Conservation (phyloP, 768 basidiomycete genomes). For the Serendipita sp. region DNA sequence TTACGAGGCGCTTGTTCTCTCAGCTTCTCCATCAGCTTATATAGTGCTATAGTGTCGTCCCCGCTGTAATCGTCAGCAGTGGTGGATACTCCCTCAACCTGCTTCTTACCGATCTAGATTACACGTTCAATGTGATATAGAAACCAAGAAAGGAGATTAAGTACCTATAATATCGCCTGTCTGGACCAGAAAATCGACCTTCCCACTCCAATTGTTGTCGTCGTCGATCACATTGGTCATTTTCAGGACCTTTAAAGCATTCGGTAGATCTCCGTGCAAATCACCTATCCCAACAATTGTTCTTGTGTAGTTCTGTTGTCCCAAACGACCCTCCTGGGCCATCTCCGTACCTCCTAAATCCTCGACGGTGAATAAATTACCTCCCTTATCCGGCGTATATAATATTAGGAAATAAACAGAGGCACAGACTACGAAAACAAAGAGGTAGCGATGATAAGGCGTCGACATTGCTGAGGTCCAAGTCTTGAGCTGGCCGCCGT, state of each 20-base stretch:
- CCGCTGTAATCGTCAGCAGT: conserved; percentile 36
- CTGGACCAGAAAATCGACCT: conserved; percentile 78
- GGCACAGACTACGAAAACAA: neutral
- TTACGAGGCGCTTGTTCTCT: conserved; percentile 50
- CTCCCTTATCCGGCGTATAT: neutral
- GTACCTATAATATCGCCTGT: conserved; percentile 87
- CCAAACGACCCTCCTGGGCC: neutral
- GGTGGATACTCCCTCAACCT: neutral
- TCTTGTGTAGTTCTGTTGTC: neutral
- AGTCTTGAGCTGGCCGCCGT: neutral
- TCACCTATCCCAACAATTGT: conserved; percentile 79
- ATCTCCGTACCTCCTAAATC: no score
- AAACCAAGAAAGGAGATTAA: conserved; percentile 10
- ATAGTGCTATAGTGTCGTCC: conserved; percentile 77
- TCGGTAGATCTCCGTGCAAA: conserved; percentile 73
- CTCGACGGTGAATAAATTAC: neutral
- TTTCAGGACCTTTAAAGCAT: conserved; percentile 61
- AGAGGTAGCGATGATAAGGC: neutral
- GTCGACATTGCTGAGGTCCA: neutral
- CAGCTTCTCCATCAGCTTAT: conserved; percentile 67
- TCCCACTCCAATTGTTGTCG: conserved; percentile 61
- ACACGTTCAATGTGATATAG: neutral
- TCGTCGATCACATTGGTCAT: conserved; percentile 66
- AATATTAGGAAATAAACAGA: neutral
- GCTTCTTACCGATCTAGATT: neutral